Percentiles rank a stretch among this genome's conserved stretches.
These are phyloP conservation scores for Penicillium freii DNA, from an alignment of 2,329 filamentous ascomycete species.

Conservation along the genomic window DNA sequence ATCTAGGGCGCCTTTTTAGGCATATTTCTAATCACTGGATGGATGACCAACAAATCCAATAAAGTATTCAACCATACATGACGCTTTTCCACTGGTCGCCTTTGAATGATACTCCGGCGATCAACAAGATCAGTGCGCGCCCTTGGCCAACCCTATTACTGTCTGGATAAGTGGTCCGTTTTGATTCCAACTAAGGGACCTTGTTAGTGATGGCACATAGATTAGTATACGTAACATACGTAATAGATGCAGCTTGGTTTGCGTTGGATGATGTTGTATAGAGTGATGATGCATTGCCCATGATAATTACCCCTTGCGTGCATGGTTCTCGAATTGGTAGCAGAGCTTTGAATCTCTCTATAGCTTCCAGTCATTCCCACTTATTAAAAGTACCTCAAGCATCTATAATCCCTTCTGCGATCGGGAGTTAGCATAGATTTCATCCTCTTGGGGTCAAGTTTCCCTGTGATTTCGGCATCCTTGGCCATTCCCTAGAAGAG, in stretches of 20 bases:
- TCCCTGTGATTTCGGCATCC: not conserved
- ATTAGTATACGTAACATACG: not conserved
- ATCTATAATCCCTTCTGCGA: not conserved
- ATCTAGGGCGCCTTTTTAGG: not conserved
- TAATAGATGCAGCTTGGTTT: not conserved
- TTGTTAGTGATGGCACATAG: too few relatives aligned
- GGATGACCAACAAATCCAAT: not conserved
- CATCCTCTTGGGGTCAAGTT: not conserved
- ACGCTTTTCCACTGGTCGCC: not conserved
- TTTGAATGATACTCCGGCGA: not conserved
- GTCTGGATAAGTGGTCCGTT: not conserved
- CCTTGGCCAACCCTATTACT: not conserved
- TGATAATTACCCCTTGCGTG: not conserved
- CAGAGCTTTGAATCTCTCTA: not conserved
- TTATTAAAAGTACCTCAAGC: not conserved
- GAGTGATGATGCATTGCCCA: not conserved
- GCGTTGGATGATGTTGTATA: too few relatives aligned
- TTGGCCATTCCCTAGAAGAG: not conserved
- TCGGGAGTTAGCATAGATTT: not conserved
- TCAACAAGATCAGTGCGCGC: not conserved
- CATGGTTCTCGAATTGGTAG: not conserved
- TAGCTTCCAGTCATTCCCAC: not conserved
- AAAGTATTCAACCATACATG: not conserved
- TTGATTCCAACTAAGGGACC: not conserved
- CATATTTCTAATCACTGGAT: not conserved